These are phyloP conservation scores for Diaporthe batatas DNA, from an alignment of 2,329 filamentous ascomycete genomes.

Conservation along the genomic window DNA sequence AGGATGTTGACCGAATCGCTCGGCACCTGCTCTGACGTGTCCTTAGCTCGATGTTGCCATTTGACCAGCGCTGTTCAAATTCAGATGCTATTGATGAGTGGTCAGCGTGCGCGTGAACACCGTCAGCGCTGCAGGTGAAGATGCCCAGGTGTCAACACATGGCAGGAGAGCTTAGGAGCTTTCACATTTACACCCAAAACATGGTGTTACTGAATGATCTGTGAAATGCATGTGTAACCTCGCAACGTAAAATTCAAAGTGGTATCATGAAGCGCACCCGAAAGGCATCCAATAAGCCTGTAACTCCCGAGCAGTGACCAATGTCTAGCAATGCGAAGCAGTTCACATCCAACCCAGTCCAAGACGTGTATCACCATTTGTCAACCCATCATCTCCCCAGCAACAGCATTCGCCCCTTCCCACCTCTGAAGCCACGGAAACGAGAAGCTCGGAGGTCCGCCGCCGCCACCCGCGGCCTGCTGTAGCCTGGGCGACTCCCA, in stretches of 20 bases:
- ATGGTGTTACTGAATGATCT: too few relatives aligned
- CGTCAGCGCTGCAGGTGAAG: too few relatives aligned
- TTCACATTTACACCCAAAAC: neutral
- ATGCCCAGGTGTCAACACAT: neutral
- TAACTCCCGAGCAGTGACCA: neutral
- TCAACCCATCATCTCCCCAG: constrained; percentile 18
- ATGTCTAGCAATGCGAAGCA: neutral
- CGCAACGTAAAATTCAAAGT: neutral
- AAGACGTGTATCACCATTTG: neutral
- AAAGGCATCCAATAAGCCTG: neutral
- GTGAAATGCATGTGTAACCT: neutral
- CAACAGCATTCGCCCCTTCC: constrained; percentile 11
- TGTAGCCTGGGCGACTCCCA: constrained; percentile 8
- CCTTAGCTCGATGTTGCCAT: neutral
- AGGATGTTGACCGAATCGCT: constrained; percentile 18
- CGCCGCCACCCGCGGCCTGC: neutral
- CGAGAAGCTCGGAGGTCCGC: constrained; percentile 2
- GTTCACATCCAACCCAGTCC: neutral
- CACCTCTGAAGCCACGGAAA: constrained; percentile 41
- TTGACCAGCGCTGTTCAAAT: neutral
- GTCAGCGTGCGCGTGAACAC: too few relatives aligned
- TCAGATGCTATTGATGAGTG: too few relatives aligned
- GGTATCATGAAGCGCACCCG: constrained; percentile 6
- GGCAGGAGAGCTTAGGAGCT: neutral
- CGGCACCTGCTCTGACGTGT: constrained; percentile 16